Base-by-base conservation (phyloP, 2,329 filamentous ascomycete genomes). In the Corinectria fuckeliana region DNA sequence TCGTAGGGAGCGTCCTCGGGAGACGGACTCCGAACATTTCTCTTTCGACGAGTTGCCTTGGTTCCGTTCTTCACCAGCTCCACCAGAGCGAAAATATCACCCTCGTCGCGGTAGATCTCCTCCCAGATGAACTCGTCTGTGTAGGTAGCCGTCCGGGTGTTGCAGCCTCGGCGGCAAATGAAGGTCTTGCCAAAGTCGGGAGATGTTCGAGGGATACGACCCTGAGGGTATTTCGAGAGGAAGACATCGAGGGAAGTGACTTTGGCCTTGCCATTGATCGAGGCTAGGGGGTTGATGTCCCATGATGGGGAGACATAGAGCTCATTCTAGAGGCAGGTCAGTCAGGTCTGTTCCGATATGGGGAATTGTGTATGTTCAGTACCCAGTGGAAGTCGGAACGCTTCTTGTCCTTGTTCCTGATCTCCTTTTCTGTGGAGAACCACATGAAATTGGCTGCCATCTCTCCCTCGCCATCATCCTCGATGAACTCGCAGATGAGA, bases 111-210 rank as follows among this genome's bases (percentile, higher is more conserved):
- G 68, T 92, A 96, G 2, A 96, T 77, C 41, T 97, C 87, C 72
- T 97, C 93, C 95, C 95, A 99, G 1, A 85, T 75, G 66, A 99
- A 97, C 69, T 97, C 93, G 13, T 95, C 88, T 0, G 94, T 97
- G 73, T 98, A 99, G 20, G 88, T 93, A 18, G 92, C 90, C 21
- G 93, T 96, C 58, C 93, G 83, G 11, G 91, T 91, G 72, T 96
- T 96, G 71, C 93, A 96, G 20, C 92, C 95, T 73, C 94, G 84
- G 50, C 93, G 88, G 72, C 95, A 98, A 48, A 98, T 78, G 70
- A 98, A 98, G 16, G 91, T 88, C 76, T 96, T 97, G 64, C 91
- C 92, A 72, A 86, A 88, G 67, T 93, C 90, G 51, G 85, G 85
- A 2, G 91, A 88, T 47, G 82, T 87, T 60, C 89, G 88, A 2